Evolutionary conservation across 2,329 filamentous ascomycete genomes (phyloP).

Genomic region (Emergomyces orientalis): DNA sequence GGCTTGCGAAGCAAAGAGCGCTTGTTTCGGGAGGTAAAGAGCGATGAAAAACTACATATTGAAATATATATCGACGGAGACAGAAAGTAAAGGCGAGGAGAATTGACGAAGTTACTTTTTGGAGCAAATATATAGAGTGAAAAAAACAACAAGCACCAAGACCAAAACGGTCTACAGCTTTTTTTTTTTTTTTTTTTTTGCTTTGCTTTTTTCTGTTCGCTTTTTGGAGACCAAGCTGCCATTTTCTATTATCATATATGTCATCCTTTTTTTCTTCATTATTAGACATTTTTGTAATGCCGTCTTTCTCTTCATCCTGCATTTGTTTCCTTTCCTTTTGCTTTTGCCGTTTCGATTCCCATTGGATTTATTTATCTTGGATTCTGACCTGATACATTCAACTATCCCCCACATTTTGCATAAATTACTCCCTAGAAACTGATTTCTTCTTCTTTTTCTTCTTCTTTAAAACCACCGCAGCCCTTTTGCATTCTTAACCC

Average conservation of each 20-base stretch:
- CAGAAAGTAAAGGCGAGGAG: not conserved
- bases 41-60: not conserved
- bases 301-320: not conserved
- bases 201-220: not conserved
- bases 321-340: not conserved
- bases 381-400: not conserved
- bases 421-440: not conserved
- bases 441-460: not conserved
- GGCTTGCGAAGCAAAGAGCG: slow-evolving; percentile 38
- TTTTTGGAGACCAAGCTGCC: not conserved
- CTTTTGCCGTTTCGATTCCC: not conserved
- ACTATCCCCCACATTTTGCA: not conserved
- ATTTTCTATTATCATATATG: not conserved
- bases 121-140: not conserved
- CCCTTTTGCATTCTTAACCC: not conserved
- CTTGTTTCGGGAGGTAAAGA: slow-evolving; percentile 1
- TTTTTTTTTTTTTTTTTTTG: not conserved
- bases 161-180: not conserved
- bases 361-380: slow-evolving; percentile 1
- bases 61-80: not conserved
- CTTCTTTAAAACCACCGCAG: not conserved
- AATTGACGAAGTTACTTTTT: not conserved
- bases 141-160: not conserved
- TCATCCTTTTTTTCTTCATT: not conserved
- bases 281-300: not conserved